These are phyloP conservation scores for Salisapilia sapeloensis DNA, from an alignment of 352 stramenopile species.

Conservation along the genomic window DNA sequence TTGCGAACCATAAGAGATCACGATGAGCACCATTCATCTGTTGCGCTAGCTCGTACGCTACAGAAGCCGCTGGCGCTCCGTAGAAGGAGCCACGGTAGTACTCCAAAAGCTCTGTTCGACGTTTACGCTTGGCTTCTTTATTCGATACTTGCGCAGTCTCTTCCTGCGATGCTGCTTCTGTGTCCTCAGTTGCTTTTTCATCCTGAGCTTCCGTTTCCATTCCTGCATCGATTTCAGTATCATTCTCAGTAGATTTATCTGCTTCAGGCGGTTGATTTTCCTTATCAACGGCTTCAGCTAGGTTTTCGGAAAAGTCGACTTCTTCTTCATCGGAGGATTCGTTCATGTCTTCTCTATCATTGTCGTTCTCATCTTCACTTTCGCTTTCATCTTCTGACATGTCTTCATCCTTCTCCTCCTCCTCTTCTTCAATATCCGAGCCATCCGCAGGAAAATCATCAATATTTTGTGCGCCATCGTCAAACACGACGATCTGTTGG, in stretches of 20 bases:
- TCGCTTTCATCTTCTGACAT: conserved; percentile 25
- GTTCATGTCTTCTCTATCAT: conserved; percentile 6
- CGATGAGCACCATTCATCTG: conserved; percentile 72
- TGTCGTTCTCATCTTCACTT: conserved; percentile 21
- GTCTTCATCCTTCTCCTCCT: conserved; percentile 31
- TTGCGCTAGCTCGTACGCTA: conserved; percentile 71
- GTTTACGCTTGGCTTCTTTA: conserved; percentile 29
- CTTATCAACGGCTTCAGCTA: conserved; percentile 6
- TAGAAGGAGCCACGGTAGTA: conserved; percentile 92
- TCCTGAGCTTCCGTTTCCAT: conserved; percentile 4
- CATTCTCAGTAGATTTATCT: conserved; percentile 8
- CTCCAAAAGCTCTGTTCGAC: conserved; percentile 60
- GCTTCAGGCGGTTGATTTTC: conserved; percentile 23
- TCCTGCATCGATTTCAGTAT: background rate
- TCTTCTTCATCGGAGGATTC: conserved; percentile 20
- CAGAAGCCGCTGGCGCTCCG: conserved; percentile 42
- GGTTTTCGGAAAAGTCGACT: too few relatives aligned
- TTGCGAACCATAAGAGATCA: conserved; percentile 94
- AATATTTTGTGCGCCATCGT: conserved; percentile 45
- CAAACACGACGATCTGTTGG: conserved; percentile 69
- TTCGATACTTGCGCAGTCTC: conserved; percentile 3
- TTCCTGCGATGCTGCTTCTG: background rate
- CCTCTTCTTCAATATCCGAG: conserved; percentile 51
- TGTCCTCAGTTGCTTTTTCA: conserved; percentile 6
- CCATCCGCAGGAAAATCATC: conserved; percentile 76